These are phyloP conservation scores for Paracoccidioides brasiliensis DNA, from an alignment of 2,329 filamentous ascomycete species.

Conservation along the genomic window DNA sequence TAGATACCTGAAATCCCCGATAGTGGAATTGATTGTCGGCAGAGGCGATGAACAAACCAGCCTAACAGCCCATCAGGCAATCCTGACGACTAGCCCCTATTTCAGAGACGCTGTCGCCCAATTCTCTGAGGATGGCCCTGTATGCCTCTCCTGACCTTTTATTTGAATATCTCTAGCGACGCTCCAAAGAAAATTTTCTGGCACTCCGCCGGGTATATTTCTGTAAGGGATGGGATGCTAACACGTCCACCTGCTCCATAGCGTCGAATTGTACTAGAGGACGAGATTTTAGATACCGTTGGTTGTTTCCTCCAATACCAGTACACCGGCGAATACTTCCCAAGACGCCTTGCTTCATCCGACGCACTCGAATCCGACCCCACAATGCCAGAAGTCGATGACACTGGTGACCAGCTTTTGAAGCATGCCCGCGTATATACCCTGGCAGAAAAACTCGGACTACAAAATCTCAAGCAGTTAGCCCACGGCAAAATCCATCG, in stretches of 20 bases:
- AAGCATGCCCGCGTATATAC: conserved; percentile 86
- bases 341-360: conserved; percentile 45
- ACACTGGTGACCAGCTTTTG: conserved; percentile 69
- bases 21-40: conserved; percentile 56
- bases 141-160: conserved; percentile 28
- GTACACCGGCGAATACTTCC: conserved; percentile 81
- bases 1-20: conserved; percentile 52
- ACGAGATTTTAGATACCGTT: conserved; percentile 59
- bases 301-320: conserved; percentile 72
- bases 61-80: conserved; percentile 65
- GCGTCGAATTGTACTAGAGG: conserved; percentile 54
- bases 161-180: background rate
- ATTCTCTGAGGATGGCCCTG: conserved; percentile 49
- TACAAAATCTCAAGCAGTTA: conserved; percentile 56
- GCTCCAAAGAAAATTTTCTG: background rate
- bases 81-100: conserved; percentile 62
- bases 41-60: conserved; percentile 45
- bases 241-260: conserved; percentile 18
- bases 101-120: conserved; percentile 51
- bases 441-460: conserved; percentile 63
- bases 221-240: background rate
- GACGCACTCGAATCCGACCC: conserved; percentile 59
- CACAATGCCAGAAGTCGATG: conserved; percentile 52
- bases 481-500: conserved; percentile 85
- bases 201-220: background rate